Percentiles rank a stretch among this genome's conserved stretches.
phyloP scores from a whole-genome alignment of 2,329 filamentous ascomycete genomes.

The Fulvia fulva region DNA sequence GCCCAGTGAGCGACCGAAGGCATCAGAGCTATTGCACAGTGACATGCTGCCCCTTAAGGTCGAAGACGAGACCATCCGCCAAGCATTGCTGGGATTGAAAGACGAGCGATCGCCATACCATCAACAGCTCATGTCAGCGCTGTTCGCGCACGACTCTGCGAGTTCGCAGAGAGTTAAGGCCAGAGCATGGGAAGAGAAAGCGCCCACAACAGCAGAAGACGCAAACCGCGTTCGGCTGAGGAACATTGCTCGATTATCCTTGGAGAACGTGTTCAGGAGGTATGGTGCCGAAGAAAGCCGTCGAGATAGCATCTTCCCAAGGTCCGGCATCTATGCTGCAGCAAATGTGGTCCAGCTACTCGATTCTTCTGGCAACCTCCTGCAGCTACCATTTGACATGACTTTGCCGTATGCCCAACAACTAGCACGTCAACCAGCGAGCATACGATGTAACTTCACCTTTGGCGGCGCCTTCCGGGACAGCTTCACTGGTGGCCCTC shows the following conservation, averaged over 20 bases:
- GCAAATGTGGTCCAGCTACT: conserved; percentile 72
- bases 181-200: conserved; percentile 46
- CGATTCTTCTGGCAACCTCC: conserved; percentile 76
- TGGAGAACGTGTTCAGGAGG: conserved; percentile 75
- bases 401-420: conserved; percentile 83
- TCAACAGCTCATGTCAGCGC: conserved; percentile 77
- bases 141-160: conserved; percentile 62
- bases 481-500: conserved; percentile 72
- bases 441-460: conserved; percentile 72
- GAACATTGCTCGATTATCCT: conserved; percentile 63
- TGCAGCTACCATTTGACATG: conserved; percentile 92
- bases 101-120: conserved; percentile 85
- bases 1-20: conserved; percentile 77
- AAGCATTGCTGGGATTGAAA: conserved; percentile 74
- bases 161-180: conserved; percentile 68
- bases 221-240: conserved; percentile 23
- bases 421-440: conserved; percentile 66
- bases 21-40: conserved; percentile 75
- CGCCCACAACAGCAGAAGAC: conserved; percentile 20
- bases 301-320: conserved; percentile 73
- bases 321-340: conserved; percentile 69
- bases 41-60: conserved; percentile 86
- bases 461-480: conserved; percentile 88
- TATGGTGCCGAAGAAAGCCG: conserved; percentile 84
- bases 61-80: conserved; percentile 84